These are phyloP conservation scores for Euphrasia confusa DNA, from an alignment of 257 asterid species.

Conservation along the genomic window DNA sequence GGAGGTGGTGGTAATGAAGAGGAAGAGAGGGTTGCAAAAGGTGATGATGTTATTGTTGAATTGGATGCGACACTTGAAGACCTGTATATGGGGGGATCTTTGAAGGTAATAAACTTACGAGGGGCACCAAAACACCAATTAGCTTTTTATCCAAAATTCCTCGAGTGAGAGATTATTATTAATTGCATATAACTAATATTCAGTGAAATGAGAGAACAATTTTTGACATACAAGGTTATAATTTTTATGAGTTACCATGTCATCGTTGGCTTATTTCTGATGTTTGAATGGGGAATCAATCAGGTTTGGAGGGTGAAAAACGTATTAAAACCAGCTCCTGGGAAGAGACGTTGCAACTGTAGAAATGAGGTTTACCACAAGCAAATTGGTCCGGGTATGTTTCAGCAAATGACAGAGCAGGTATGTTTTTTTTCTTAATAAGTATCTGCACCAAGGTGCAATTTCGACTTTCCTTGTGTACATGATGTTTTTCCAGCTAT, in stretches of 20 bases:
- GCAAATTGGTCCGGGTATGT: conserved; percentile 99
- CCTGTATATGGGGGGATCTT: conserved; percentile 85
- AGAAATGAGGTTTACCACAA: conserved; percentile 95
- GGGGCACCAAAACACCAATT: neutral
- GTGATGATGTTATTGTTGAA: conserved; percentile 89
- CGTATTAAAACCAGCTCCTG: conserved; percentile 84
- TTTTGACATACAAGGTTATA: neutral
- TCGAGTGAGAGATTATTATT: conserved; percentile 5
- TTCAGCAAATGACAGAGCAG: conserved; percentile 99
- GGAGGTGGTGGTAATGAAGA: conserved; percentile 94
- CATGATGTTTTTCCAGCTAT: conserved; percentile 7
- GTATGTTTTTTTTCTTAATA: conserved; percentile 28
- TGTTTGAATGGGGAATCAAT: conserved; percentile 18
- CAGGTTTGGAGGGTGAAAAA: conserved; percentile 99
- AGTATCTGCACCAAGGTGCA: conserved; percentile 7
- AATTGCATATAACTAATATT: conserved; percentile 1
- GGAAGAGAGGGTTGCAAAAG: conserved; percentile 86
- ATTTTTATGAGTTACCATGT: conserved; percentile 1
- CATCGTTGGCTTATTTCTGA: conserved; percentile 7
- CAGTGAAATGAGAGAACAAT: neutral
- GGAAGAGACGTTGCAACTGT: conserved; percentile 96
- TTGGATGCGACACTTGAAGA: conserved; percentile 95
- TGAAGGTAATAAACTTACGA: conserved; percentile 57
- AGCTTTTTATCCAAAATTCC: neutral
- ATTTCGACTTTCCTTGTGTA: conserved; percentile 11